A percentile compares a stretch with the other conserved stretches of the same genome.
phyloP scores from a whole-genome alignment of 176 grass and related monocot species.

The Cymbopogon citratus region DNA sequence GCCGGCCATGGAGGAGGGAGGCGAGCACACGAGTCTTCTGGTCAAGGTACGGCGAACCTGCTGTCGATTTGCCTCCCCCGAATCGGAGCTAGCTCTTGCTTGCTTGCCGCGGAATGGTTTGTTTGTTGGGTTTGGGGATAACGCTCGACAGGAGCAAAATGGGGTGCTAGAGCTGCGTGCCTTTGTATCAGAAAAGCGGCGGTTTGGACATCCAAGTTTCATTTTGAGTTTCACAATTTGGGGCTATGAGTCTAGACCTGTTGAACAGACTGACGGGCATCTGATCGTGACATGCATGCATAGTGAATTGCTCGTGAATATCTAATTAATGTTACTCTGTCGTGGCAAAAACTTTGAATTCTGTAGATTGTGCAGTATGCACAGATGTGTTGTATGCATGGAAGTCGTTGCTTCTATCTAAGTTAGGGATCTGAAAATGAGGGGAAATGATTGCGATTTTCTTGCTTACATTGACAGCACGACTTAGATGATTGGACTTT shows the following conservation, averaged over 20 bases:
- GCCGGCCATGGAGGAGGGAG: conserved; percentile 34
- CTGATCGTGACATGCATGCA: background rate
- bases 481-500: background rate
- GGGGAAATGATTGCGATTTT: background rate
- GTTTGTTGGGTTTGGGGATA: background rate
- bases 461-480: background rate
- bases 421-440: background rate
- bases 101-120: background rate
- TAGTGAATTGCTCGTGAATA: background rate
- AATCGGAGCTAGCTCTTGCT: background rate
- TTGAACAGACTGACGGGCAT: background rate
- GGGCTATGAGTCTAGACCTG: background rate
- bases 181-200: background rate
- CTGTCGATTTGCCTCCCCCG: background rate
- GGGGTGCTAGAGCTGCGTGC: background rate
- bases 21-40: conserved; percentile 21
- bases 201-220: background rate
- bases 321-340: background rate
- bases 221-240: background rate
- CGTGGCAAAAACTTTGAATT: background rate
- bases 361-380: background rate
- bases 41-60: conserved; percentile 10
- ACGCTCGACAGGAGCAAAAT: background rate
- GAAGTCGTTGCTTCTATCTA: background rate
- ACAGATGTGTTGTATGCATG: background rate